These are phyloP conservation scores for Hypomontagnella monticulosa DNA, from an alignment of 495 filamentous ascomycete genomes.

Conservation along the genomic window DNA sequence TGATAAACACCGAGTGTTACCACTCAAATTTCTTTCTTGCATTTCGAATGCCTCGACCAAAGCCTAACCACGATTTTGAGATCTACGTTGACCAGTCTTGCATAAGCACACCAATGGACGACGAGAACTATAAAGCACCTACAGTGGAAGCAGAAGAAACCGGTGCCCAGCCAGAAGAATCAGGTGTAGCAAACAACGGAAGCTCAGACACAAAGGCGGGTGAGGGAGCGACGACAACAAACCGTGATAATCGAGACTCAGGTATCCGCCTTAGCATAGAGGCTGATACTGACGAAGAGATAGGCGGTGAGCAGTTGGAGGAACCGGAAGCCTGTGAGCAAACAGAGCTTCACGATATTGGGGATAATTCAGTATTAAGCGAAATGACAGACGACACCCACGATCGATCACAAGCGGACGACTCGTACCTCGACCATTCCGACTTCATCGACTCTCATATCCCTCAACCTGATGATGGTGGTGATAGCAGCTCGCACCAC, in stretches of 20 bases:
- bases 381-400: slow-evolving; percentile 45
- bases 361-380: slow-evolving; percentile 50
- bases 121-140: slow-evolving; percentile 30
- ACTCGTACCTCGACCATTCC: slow-evolving; percentile 35
- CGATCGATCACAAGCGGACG: slow-evolving; percentile 28
- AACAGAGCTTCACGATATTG: slow-evolving; percentile 11
- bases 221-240: slow-evolving; percentile 12
- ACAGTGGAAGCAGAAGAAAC: slow-evolving; percentile 23
- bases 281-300: slow-evolving; percentile 5
- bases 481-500: slow-evolving; percentile 55
- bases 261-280: slow-evolving; percentile 31
- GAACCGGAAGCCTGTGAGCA: slow-evolving; percentile 8
- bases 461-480: slow-evolving; percentile 45
- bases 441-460: slow-evolving; percentile 28
- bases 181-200: slow-evolving; percentile 12
- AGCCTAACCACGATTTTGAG: slow-evolving; percentile 50
- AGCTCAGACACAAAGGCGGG: slow-evolving; percentile 6
- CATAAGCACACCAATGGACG: slow-evolving; percentile 48
- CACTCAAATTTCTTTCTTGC: neutral
- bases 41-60: slow-evolving; percentile 39
- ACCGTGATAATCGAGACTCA: neutral
- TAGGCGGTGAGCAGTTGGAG: neutral
- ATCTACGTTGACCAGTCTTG: slow-evolving; percentile 57
- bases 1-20: neutral
- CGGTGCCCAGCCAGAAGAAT: slow-evolving; percentile 2